Evolutionary conservation across 768 basidiomycete species (phyloP).

Genomic region (Daedaleopsis nitida): DNA sequence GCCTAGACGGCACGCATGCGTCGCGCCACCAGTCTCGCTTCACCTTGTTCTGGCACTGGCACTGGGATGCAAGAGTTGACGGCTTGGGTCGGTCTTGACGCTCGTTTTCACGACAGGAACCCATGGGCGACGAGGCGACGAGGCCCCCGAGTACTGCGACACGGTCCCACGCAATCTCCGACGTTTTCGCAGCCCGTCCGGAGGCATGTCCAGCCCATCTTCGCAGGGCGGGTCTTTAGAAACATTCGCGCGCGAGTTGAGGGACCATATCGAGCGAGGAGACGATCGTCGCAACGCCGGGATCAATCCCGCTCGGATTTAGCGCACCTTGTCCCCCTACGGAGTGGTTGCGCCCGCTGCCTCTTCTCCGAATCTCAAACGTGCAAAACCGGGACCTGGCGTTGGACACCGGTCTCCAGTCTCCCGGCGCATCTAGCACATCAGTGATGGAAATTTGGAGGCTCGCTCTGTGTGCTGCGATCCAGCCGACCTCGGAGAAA

Average conservation of each 20-base stretch:
- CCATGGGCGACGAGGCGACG: background rate
- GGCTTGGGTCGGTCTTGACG: background rate
- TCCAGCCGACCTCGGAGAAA: background rate
- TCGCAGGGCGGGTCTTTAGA: background rate
- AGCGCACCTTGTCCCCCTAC: background rate
- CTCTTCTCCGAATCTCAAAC: background rate
- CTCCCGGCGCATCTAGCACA: background rate
- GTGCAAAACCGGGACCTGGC: background rate
- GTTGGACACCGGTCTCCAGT: background rate
- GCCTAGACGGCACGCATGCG: background rate
- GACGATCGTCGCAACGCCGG: conserved; percentile 12
- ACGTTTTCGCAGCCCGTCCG: conserved; percentile 10
- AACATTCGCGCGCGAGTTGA: background rate
- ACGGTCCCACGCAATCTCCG: conserved; percentile 10
- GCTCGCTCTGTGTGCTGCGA: background rate
- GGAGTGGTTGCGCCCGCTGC: background rate
- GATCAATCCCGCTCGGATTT: background rate
- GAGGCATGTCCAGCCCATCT: background rate
- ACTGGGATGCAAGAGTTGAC: background rate
- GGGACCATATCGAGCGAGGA: conserved; percentile 1
- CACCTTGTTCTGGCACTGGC: background rate
- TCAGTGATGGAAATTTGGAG: background rate
- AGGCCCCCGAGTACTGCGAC: conserved; percentile 17
- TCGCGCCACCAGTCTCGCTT: background rate
- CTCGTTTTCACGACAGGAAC: background rate